These are phyloP conservation scores for Ophiostoma perfectum DNA, from an alignment of 2,329 filamentous ascomycete genomes.

Conservation along the genomic window DNA sequence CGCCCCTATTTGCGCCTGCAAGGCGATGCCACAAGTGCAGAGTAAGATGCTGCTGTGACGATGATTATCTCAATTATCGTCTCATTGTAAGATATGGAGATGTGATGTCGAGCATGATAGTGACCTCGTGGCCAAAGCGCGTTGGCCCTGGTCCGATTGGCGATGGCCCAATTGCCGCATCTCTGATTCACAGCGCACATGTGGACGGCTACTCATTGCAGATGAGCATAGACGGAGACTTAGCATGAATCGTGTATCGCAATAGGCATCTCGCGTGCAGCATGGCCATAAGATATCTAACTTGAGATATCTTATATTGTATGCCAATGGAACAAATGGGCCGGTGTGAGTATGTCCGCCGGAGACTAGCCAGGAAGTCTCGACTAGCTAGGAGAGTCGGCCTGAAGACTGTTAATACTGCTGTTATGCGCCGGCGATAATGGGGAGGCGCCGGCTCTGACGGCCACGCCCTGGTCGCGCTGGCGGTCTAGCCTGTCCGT, in stretches of 20 bases:
- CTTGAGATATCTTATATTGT: background rate
- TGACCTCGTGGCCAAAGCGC: slow-evolving; percentile 7
- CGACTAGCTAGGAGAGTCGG: background rate
- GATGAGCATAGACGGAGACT: no score
- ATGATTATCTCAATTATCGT: background rate
- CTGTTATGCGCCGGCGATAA: slow-evolving; percentile 3
- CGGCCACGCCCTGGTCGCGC: background rate
- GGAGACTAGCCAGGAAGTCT: background rate
- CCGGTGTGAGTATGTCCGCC: slow-evolving; percentile 3
- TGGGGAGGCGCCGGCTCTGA: background rate
- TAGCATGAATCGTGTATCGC: background rate
- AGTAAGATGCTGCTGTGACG: background rate
- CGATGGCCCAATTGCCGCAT: slow-evolving; percentile 10
- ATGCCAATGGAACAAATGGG: background rate
- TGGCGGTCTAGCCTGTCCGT: background rate
- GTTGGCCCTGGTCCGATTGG: slow-evolving; percentile 5
- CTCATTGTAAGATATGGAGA: no score
- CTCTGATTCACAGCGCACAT: background rate
- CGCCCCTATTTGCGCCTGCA: background rate
- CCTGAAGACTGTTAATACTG: background rate
- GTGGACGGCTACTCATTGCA: no score
- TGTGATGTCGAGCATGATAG: no score
- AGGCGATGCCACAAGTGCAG: background rate
- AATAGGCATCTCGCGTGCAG: no score
- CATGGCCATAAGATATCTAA: background rate